Evolutionary conservation across 2,329 filamentous ascomycete genomes (phyloP).

Genomic region (Colletotrichum horii): DNA sequence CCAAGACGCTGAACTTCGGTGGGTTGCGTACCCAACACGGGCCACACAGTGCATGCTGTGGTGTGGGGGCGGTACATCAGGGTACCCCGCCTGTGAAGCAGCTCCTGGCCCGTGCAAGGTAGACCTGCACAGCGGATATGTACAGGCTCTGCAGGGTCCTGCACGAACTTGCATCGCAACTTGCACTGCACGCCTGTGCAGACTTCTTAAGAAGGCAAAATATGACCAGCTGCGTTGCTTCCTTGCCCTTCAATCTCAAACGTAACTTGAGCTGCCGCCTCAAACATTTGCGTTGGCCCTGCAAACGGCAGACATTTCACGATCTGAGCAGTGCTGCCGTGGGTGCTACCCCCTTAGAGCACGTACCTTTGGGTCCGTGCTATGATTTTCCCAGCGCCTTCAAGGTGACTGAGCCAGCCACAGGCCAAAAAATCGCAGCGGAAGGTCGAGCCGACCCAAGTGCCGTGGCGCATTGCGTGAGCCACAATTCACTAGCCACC

Average conservation of each 20-base stretch:
- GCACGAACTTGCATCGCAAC: not conserved
- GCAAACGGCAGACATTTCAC: too few species aligned
- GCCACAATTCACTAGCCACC: not conserved
- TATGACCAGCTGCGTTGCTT: too few species aligned
- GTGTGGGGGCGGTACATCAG: not conserved
- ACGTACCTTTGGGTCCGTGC: not conserved
- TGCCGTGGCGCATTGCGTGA: not conserved
- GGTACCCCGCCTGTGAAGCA: not conserved
- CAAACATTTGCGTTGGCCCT: too few species aligned
- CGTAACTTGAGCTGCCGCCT: too few species aligned
- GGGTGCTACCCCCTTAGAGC: not conserved
- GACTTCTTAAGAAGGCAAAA: not conserved
- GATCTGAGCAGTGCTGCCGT: too few species aligned
- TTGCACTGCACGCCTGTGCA: not conserved
- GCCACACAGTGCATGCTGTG: not conserved
- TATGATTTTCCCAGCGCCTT: too few species aligned
- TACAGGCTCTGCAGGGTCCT: not conserved
- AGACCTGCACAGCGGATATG: not conserved
- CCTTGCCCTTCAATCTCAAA: too few species aligned
- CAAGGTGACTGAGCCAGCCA: too few species aligned
- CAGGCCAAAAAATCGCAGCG: not conserved
- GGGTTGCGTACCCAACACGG: not conserved
- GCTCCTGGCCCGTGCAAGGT: not conserved
- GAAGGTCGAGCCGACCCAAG: not conserved
- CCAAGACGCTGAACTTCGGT: not conserved